A percentile compares a stretch with the other conserved stretches of the same genome.
Conservation (phyloP, 495 filamentous ascomycete species). For the Hypoxylon lenormandii region DNA sequence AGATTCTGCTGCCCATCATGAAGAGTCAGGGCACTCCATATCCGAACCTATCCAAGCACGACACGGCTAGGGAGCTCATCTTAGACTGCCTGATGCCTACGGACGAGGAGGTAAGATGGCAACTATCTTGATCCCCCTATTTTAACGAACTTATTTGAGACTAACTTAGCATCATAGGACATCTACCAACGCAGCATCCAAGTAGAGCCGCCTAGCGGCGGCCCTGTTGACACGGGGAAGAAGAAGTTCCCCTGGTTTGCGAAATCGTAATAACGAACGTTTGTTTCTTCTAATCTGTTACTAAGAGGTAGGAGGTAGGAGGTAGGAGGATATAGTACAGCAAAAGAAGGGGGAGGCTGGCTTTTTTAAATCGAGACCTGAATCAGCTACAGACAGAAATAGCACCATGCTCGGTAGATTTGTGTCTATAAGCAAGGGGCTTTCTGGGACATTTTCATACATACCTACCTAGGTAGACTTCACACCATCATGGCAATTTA, state of each 20-base stretch:
- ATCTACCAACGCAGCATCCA: conserved; percentile 71
- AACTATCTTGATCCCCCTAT: not conserved
- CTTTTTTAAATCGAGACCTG: no score
- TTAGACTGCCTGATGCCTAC: conserved; percentile 71
- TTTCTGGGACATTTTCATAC: conserved; percentile 9
- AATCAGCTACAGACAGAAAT: no score
- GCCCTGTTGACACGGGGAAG: conserved; percentile 55
- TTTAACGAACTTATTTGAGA: conserved; percentile 1
- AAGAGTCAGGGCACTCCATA: conserved; percentile 89
- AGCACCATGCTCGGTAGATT: conserved; percentile 7
- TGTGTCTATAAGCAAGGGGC: not conserved
- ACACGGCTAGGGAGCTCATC: conserved; percentile 75
- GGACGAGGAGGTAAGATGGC: conserved; percentile 69
- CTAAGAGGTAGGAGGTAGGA: conserved; percentile 6
- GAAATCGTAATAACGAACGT: conserved; percentile 48
- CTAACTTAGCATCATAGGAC: conserved; percentile 60
- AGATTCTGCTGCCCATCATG: conserved; percentile 89
- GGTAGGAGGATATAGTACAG: not conserved
- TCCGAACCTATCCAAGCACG: conserved; percentile 72
- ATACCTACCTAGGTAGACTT: conserved; percentile 1
- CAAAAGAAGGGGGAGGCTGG: not conserved
- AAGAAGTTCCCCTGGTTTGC: conserved; percentile 72
- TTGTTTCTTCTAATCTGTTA: not conserved
- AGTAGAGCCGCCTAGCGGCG: conserved; percentile 62
- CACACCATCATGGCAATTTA: conserved; percentile 4